Evolutionary conservation across 352 stramenopile genomes (phyloP).

Genomic region (Hyaloperonospora brassicae): DNA sequence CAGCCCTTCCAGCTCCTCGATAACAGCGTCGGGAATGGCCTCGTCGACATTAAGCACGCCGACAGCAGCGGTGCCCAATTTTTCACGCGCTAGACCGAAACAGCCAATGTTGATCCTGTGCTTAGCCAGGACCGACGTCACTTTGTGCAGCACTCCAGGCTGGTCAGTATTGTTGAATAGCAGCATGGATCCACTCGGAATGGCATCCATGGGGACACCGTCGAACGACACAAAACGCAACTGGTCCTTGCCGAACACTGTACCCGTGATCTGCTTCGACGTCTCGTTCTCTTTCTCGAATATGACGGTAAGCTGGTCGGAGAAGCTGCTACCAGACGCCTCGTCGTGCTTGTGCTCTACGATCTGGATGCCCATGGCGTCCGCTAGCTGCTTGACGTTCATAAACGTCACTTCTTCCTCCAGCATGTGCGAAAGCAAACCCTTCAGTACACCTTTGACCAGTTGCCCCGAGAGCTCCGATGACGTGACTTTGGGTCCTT

Average conservation of each 20-base stretch:
- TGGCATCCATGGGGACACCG: constrained; percentile 78
- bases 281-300: constrained; percentile 86
- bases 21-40: constrained; percentile 70
- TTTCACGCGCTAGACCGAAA: constrained; percentile 83
- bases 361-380: constrained; percentile 85
- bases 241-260: constrained; percentile 84
- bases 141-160: constrained; percentile 89
- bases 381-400: constrained; percentile 79
- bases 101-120: constrained; percentile 93
- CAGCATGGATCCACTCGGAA: constrained; percentile 85
- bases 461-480: constrained; percentile 73
- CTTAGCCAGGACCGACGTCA: constrained; percentile 89
- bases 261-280: constrained; percentile 78
- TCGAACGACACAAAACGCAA: constrained; percentile 86
- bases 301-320: constrained; percentile 88
- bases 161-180: constrained; percentile 93
- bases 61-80: constrained; percentile 56
- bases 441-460: constrained; percentile 87
- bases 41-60: constrained; percentile 88
- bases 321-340: constrained; percentile 60
- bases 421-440: constrained; percentile 84
- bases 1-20: constrained; percentile 73
- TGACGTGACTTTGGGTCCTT: constrained; percentile 77
- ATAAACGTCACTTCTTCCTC: constrained; percentile 88
- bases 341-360: constrained; percentile 88